These are phyloP conservation scores for Beauveria bassiana DNA, from an alignment of 2,329 filamentous ascomycete genomes.

Conservation along the genomic window DNA sequence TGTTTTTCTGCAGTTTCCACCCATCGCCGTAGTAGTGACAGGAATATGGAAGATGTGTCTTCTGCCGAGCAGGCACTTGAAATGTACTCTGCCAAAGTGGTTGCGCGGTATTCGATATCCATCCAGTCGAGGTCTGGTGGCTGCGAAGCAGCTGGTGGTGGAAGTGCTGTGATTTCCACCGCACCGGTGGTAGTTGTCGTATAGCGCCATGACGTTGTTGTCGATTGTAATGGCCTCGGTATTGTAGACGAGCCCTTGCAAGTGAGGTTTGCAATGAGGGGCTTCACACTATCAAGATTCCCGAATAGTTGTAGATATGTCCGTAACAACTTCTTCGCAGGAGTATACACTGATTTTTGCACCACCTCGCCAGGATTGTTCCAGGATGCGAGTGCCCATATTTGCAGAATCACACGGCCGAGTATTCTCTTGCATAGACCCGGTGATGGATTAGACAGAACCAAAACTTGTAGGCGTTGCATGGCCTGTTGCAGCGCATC, in stretches of 20 bases:
- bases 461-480: conserved; percentile 45
- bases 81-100: conserved; percentile 42
- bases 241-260: conserved; percentile 38
- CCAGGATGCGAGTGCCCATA: conserved; percentile 58
- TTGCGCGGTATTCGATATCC: conserved; percentile 40
- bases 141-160: conserved; percentile 6
- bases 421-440: conserved; percentile 56
- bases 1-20: conserved; percentile 28
- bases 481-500: conserved; percentile 43
- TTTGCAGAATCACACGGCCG: conserved; percentile 47
- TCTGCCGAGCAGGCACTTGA: conserved; percentile 42
- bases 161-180: conserved; percentile 22
- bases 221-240: conserved; percentile 10
- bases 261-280: conserved; percentile 46
- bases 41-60: conserved; percentile 53
- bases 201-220: conserved; percentile 44
- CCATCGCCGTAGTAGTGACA: conserved; percentile 52
- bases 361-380: conserved; percentile 23
- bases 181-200: conserved; percentile 42
- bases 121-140: conserved; percentile 29
- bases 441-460: conserved; percentile 58
- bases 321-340: conserved; percentile 43
- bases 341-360: conserved; percentile 33
- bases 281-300: conserved; percentile 38
- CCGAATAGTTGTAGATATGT: conserved; percentile 52